These are phyloP conservation scores for Salix viminalis DNA, from an alignment of 345 rosid genomes.

Conservation along the genomic window DNA sequence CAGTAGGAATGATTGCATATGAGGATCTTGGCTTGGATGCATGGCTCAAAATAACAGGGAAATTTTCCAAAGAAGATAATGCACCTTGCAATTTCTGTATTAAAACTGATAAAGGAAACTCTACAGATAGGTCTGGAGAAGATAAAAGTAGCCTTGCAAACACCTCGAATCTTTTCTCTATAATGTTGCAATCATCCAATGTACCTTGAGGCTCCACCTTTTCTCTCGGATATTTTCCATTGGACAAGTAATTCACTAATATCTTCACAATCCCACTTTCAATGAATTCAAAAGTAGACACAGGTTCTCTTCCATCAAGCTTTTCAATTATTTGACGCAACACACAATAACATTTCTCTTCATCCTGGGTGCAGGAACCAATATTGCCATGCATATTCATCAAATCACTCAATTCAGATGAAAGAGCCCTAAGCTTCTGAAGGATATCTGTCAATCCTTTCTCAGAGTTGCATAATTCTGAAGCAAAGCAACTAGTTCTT, in stretches of 20 bases:
- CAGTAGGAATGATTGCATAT: constrained; percentile 62
- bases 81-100: constrained; percentile 73
- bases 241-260: constrained; percentile 56
- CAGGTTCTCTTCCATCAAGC: constrained; percentile 70
- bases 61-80: constrained; percentile 71
- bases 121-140: constrained; percentile 37
- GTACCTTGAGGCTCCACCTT: constrained; percentile 27
- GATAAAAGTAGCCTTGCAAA: constrained; percentile 55
- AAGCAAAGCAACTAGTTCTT: constrained; percentile 52
- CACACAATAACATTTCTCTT: constrained; percentile 44
- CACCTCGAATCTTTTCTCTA: constrained; percentile 66
- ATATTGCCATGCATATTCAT: constrained; percentile 28
- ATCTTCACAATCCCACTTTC: constrained; percentile 86
- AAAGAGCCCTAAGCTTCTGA: constrained; percentile 58
- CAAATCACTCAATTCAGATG: constrained; percentile 54
- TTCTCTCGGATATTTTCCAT: constrained; percentile 49
- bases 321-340: constrained; percentile 54
- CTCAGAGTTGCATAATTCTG: constrained; percentile 52
- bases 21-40: constrained; percentile 52
- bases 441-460: constrained; percentile 78
- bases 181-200: constrained; percentile 21
- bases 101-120: constrained; percentile 48
- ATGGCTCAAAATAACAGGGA: constrained; percentile 61
- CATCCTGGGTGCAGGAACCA: constrained; percentile 37
- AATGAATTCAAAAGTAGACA: constrained; percentile 86